phyloP scores from a whole-genome alignment of 768 basidiomycete species.

The Calocera viscosa region DNA sequence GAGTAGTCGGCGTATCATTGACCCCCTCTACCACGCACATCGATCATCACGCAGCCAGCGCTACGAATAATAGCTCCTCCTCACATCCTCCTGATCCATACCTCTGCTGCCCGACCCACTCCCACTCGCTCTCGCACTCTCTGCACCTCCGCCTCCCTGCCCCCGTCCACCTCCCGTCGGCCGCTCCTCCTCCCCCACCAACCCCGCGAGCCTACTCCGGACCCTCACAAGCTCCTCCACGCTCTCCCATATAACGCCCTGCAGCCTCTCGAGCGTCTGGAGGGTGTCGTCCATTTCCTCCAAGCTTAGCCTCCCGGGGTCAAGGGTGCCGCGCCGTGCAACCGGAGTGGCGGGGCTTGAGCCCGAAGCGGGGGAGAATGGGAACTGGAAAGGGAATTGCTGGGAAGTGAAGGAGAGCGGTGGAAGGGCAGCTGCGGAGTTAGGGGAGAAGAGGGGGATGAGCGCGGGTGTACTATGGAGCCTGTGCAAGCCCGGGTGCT shows the following conservation, averaged over 20 bases:
- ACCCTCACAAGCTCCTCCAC: conserved; percentile 29
- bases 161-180: too few species aligned
- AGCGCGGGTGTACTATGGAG: not conserved
- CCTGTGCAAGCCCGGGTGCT: too few species aligned
- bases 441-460: not conserved
- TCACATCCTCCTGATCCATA: not conserved
- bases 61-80: conserved; percentile 7
- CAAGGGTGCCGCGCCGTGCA: conserved; percentile 5
- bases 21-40: not conserved
- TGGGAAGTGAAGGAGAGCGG: not conserved
- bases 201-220: not conserved
- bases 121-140: too few species aligned
- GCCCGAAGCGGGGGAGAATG: conserved; percentile 8
- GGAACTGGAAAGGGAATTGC: not conserved
- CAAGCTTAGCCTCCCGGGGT: conserved; percentile 12
- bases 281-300: conserved; percentile 33
- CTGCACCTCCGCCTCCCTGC: too few species aligned
- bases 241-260: conserved; percentile 67
- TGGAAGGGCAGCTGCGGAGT: not conserved
- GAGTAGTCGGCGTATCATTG: not conserved
- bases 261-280: conserved; percentile 64
- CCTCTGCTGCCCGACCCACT: too few species aligned
- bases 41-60: not conserved
- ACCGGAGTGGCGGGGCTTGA: conserved; percentile 8
- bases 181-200: conserved; percentile 3